These are phyloP conservation scores for Aspergillus aculeatus DNA, from an alignment of 2,329 filamentous ascomycete genomes.

Conservation along the genomic window DNA sequence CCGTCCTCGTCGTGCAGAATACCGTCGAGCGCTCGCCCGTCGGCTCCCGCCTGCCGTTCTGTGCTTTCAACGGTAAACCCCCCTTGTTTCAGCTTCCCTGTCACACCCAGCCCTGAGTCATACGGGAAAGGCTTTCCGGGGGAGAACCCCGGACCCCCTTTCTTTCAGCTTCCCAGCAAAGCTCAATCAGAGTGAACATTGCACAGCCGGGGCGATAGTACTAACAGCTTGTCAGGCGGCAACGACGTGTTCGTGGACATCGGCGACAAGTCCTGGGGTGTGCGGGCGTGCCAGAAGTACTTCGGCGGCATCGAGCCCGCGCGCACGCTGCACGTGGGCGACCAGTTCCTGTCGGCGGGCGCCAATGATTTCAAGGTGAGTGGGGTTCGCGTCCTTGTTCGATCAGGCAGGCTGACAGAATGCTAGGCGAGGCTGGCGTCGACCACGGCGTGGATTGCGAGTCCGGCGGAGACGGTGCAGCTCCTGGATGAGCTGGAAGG, in stretches of 20 bases:
- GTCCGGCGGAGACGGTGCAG: constrained; percentile 83
- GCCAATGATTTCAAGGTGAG: constrained; percentile 91
- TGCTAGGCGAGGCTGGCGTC: constrained; percentile 73
- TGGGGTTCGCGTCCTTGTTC: not conserved
- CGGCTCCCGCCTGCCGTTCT: constrained; percentile 75
- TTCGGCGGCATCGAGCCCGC: constrained; percentile 74
- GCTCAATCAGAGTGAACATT: too few relatives aligned
- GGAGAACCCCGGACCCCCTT: too few relatives aligned
- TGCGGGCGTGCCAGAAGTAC: constrained; percentile 86
- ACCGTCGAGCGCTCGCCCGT: constrained; percentile 78
- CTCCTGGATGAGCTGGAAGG: constrained; percentile 77
- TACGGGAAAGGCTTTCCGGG: too few relatives aligned
- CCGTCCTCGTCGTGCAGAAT: constrained; percentile 89
- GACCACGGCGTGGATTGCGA: constrained; percentile 96
- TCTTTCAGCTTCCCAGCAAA: too few relatives aligned
- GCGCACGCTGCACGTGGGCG: constrained; percentile 86
- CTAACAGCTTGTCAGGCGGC: constrained; percentile 54
- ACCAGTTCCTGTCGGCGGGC: constrained; percentile 92
- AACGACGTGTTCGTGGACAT: constrained; percentile 99
- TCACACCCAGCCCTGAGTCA: too few relatives aligned
- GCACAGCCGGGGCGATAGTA: not conserved
- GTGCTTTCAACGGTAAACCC: constrained; percentile 79
- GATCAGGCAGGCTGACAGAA: not conserved
- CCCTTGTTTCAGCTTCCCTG: not conserved
- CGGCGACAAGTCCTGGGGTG: constrained; percentile 95